A percentile compares a stretch with the other conserved stretches of the same genome.
These are phyloP conservation scores for Epichloe amarillans DNA, from an alignment of 2,329 filamentous ascomycete genomes.

Conservation along the genomic window DNA sequence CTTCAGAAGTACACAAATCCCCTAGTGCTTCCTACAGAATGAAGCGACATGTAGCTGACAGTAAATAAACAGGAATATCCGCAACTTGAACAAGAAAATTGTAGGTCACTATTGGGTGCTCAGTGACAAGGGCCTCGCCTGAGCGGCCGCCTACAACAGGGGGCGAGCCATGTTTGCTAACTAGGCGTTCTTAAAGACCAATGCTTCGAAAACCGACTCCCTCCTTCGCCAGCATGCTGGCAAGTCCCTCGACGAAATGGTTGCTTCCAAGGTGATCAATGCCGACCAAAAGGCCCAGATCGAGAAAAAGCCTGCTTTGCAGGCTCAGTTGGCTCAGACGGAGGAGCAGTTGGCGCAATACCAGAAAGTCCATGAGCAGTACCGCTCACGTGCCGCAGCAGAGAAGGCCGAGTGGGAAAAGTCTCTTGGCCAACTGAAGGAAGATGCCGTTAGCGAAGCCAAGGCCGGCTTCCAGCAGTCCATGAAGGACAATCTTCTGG, in stretches of 20 bases:
- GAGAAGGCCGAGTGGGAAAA: constrained; percentile 50
- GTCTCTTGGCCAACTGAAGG: constrained; percentile 41
- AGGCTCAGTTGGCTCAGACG: constrained; percentile 52
- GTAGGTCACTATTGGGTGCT: constrained; percentile 37
- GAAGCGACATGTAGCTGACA: background rate
- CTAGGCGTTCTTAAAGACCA: constrained; percentile 33
- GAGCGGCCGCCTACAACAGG: background rate
- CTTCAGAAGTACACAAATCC: constrained; percentile 58
- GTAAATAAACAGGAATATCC: constrained; percentile 53
- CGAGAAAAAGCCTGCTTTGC: constrained; percentile 61
- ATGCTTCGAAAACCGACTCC: constrained; percentile 58
- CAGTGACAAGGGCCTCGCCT: background rate
- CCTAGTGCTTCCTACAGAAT: constrained; percentile 16
- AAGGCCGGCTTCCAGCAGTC: constrained; percentile 37
- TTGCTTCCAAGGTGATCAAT: constrained; percentile 62
- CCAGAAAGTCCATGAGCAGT: constrained; percentile 64
- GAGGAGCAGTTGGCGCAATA: constrained; percentile 64
- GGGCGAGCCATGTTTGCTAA: constrained; percentile 17
- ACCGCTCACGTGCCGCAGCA: constrained; percentile 44
- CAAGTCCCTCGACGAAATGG: constrained; percentile 61
- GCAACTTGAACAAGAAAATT: constrained; percentile 89
- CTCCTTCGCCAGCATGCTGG: constrained; percentile 56
- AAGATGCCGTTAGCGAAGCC: constrained; percentile 36
- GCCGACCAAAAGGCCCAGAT: constrained; percentile 65
- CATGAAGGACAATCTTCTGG: constrained; percentile 51